phyloP scores from a whole-genome alignment of 768 basidiomycete species.

The Amanita polypyramis region DNA sequence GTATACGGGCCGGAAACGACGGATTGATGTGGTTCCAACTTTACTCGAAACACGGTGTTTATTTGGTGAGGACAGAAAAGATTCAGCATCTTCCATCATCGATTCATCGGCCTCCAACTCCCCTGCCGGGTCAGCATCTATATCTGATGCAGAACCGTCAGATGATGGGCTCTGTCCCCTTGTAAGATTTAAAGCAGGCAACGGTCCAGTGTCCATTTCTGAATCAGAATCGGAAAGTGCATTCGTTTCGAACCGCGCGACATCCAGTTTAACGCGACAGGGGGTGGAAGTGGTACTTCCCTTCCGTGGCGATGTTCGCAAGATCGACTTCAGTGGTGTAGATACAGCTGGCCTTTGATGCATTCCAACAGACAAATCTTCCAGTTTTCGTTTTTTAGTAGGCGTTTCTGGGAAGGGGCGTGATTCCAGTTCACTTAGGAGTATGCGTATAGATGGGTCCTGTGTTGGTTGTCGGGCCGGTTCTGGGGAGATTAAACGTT shows the following conservation, averaged over 20 bases:
- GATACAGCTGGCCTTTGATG: background rate
- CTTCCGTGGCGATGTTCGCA: slow-evolving; percentile 10
- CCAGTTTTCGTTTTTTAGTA: slow-evolving; percentile 12
- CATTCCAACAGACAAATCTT: background rate
- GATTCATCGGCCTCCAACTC: background rate
- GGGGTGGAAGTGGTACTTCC: slow-evolving; percentile 2
- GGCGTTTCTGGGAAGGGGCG: slow-evolving; percentile 10
- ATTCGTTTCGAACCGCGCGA: background rate
- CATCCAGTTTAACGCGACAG: slow-evolving; percentile 1
- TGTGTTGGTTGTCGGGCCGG: background rate
- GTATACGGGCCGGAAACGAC: slow-evolving; percentile 11
- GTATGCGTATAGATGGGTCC: background rate
- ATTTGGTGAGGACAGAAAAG: background rate
- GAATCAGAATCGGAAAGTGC: background rate
- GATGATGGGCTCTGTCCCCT: background rate
- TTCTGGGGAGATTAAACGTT: background rate
- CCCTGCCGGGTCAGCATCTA: background rate
- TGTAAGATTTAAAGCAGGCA: background rate
- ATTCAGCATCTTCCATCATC: background rate
- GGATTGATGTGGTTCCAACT: background rate
- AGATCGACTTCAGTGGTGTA: slow-evolving; percentile 9
- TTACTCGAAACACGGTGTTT: background rate
- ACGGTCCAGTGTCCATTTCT: background rate
- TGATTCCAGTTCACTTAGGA: background rate
- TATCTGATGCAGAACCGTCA: background rate